A percentile compares a stretch with the other conserved stretches of the same genome.
phyloP scores from a whole-genome alignment of 2,329 filamentous ascomycete species.

The Curvularia sp. region DNA sequence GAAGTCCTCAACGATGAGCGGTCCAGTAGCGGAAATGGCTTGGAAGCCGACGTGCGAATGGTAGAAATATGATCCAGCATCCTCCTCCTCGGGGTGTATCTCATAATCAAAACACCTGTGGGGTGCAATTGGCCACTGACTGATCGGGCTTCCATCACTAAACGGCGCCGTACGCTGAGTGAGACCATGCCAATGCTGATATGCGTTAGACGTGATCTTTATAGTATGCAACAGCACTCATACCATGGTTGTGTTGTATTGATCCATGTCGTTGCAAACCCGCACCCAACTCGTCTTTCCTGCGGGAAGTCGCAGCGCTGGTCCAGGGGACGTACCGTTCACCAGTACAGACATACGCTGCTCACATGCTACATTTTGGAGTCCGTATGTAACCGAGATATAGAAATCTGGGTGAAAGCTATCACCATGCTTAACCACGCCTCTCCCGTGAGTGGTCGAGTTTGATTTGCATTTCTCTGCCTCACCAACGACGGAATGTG shows the following conservation, averaged over 20 bases:
- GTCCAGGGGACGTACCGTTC: constrained; percentile 63
- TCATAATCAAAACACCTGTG: constrained; percentile 73
- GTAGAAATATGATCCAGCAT: constrained; percentile 72
- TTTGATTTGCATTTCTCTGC: neutral
- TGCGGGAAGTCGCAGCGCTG: constrained; percentile 57
- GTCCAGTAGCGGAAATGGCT: constrained; percentile 64
- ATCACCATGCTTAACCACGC: constrained; percentile 11
- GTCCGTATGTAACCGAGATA: constrained; percentile 55
- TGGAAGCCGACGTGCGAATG: constrained; percentile 73
- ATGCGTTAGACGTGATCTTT: neutral
- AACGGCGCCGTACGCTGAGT: constrained; percentile 66
- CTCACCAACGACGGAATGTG: neutral
- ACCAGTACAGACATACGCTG: constrained; percentile 58
- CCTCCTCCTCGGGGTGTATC: constrained; percentile 59
- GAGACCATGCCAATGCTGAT: constrained; percentile 72
- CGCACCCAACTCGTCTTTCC: constrained; percentile 62
- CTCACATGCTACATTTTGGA: constrained; percentile 57
- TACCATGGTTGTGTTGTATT: constrained; percentile 66
- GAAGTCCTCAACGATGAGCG: constrained; percentile 65
- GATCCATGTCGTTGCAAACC: constrained; percentile 65
- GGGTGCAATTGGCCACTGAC: constrained; percentile 71
- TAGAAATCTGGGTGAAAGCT: constrained; percentile 55
- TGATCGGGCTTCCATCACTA: constrained; percentile 68
- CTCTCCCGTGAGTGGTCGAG: neutral
- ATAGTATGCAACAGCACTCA: neutral